These are phyloP conservation scores for Leccinum fibrillosum DNA, from an alignment of 768 basidiomycete species.

Conservation along the genomic window DNA sequence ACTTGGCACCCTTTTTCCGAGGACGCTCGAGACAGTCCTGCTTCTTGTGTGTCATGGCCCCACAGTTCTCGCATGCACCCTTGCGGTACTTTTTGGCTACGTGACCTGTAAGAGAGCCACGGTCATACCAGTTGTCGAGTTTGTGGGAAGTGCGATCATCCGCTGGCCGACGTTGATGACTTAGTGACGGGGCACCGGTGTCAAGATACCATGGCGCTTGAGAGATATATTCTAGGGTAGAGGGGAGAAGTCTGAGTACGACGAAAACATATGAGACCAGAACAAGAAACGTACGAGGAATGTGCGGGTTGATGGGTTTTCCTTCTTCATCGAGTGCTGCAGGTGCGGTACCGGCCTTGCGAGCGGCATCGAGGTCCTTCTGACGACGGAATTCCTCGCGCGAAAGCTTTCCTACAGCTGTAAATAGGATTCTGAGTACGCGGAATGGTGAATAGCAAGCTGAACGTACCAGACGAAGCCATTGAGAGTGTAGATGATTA, in stretches of 20 bases:
- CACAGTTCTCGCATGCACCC: conserved; percentile 99
- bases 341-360: conserved; percentile 97
- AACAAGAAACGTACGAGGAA: conserved; percentile 72
- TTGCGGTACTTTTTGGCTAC: conserved; percentile 96
- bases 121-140: conserved; percentile 89
- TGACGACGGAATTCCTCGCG: conserved; percentile 93
- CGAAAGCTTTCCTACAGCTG: conserved; percentile 77
- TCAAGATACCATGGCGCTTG: conserved; percentile 99
- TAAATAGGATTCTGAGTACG: background rate
- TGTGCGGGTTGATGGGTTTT: conserved; percentile 95
- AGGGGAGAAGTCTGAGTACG: background rate
- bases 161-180: conserved; percentile 82
- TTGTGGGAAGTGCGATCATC: conserved; percentile 59
- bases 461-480: conserved; percentile 28
- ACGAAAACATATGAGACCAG: background rate
- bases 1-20: conserved; percentile 93
- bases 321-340: conserved; percentile 96
- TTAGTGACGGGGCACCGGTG: conserved; percentile 88
- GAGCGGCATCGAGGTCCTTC: conserved; percentile 96
- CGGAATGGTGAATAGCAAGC: background rate
- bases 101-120: conserved; percentile 79
- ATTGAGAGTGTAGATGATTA: conserved; percentile 7
- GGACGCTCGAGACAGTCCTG: conserved; percentile 95
- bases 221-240: conserved; percentile 83
- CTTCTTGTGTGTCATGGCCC: conserved; percentile 90